Evolutionary conservation across 2,329 filamentous ascomycete genomes (phyloP), one percentile per base, ranked within the genome.

Genomic region (Monosporascus sp.): DNA sequence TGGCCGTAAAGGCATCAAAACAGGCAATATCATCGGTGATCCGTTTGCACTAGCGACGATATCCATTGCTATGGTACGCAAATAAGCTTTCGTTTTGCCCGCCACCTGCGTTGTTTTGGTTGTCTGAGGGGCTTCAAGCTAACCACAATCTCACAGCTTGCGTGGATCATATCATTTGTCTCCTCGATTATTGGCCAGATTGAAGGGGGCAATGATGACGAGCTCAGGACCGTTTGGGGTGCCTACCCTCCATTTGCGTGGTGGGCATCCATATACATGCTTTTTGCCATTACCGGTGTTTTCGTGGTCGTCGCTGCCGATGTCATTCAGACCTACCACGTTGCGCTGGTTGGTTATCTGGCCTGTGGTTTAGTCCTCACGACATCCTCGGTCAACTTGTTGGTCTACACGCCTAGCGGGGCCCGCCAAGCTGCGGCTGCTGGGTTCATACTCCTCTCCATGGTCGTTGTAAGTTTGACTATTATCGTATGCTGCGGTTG

Each of bases 31-130:
- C 64, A 80, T 97, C 56, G 94, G 94, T 64, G 93, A 99, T 74
- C 94, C 94, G 6, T 97, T 99, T 72, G 92, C 93, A 55, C 82
- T 99, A 55, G 91, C 92, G 51, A 97, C 94, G 37, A 84, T 96
- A 59, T 97, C 93, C 53, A 97, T 97, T 70, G 84, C 88, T 58
- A 79, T 89, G 68, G 93, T 97, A 83, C 72, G 90, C 82, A 34
- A 42, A 61, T 65, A 62, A 65, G 60, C 42, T 24, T 7, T 36
- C 17, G 5, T 14, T 18, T 39, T 46, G 49, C 47, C 22, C 47
- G 24, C n/a, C 15, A 27, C 39, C 49, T 52, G 51, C 50, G 14
- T 39, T 22, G 25, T 46, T 42, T 46, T 42, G 48, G 49, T 44
- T 48, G 50, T 36, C 52, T 39, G 42, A n/a, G 38, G 39, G n/a